These are phyloP conservation scores for Endoconidiophora laricicola DNA, from an alignment of 2,329 filamentous ascomycete species.

Conservation along the genomic window DNA sequence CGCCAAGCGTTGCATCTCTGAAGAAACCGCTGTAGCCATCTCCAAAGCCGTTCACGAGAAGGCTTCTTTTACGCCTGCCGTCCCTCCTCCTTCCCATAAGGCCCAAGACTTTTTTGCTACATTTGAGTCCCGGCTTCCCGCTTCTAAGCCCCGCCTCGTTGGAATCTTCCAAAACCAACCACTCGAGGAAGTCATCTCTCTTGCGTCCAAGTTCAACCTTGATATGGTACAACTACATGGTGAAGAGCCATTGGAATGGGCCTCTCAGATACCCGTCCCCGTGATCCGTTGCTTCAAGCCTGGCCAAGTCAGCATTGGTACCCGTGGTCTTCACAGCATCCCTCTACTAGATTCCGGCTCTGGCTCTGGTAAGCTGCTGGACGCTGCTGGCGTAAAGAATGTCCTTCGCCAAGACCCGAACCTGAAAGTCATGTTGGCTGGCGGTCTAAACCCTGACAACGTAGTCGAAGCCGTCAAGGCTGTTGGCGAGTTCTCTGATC, in stretches of 20 bases:
- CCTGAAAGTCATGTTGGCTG: slow-evolving; percentile 67
- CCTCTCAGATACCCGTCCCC: slow-evolving; percentile 72
- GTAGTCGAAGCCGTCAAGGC: slow-evolving; percentile 48
- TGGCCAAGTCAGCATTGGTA: slow-evolving; percentile 50
- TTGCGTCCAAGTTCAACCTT: slow-evolving; percentile 59
- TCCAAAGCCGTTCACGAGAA: slow-evolving; percentile 52
- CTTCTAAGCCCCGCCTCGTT: slow-evolving; percentile 57
- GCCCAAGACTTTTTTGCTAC: slow-evolving; percentile 57
- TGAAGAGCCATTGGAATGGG: slow-evolving; percentile 83
- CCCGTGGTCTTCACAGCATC: slow-evolving; percentile 65
- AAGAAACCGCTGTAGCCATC: slow-evolving; percentile 65
- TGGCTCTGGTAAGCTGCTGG: slow-evolving; percentile 66
- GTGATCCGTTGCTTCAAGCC: slow-evolving; percentile 78
- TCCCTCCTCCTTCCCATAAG: slow-evolving; percentile 18
- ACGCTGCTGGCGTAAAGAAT: slow-evolving; percentile 50
- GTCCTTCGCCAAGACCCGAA: slow-evolving; percentile 50
- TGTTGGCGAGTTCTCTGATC: slow-evolving; percentile 38
- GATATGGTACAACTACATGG: slow-evolving; percentile 92
- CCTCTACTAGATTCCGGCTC: slow-evolving; percentile 76
- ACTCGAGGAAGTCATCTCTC: slow-evolving; percentile 61
- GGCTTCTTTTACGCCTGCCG: slow-evolving; percentile 11
- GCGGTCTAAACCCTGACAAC: slow-evolving; percentile 68
- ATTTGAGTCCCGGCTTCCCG: slow-evolving; percentile 30
- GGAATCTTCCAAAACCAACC: slow-evolving; percentile 92
- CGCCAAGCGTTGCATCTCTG: slow-evolving; percentile 61